Conservation (phyloP, 1,139 yeast genomes). For the Insectozyma bohioensis region DNA sequence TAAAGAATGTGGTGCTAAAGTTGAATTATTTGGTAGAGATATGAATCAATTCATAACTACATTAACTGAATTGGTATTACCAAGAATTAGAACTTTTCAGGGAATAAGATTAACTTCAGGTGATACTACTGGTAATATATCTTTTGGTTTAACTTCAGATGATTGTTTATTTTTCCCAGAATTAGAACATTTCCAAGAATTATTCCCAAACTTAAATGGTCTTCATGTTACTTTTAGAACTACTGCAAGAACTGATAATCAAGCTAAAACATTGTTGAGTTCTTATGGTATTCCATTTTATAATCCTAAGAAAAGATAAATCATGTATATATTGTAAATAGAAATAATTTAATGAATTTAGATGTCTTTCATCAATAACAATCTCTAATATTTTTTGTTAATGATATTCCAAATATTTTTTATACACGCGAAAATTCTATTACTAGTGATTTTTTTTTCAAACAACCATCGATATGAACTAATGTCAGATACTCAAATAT, state of each 20-base stretch:
- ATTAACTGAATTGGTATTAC: conserved; percentile 86
- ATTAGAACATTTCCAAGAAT: conserved; percentile 84
- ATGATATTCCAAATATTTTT: too few relatives aligned
- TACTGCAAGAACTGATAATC: conserved; percentile 84
- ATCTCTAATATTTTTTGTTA: too few relatives aligned
- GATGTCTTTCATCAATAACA: neutral
- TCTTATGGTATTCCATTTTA: conserved; percentile 80
- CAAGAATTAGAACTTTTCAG: conserved; percentile 83
- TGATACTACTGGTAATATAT: conserved; percentile 80
- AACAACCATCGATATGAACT: conserved; percentile 1
- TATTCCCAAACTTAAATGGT: conserved; percentile 87
- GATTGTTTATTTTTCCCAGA: conserved; percentile 89
- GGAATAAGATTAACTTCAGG: conserved; percentile 81
- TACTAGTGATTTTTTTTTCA: neutral
- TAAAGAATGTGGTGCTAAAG: conserved; percentile 89
- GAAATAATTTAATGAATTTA: neutral
- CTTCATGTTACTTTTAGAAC: conserved; percentile 85
- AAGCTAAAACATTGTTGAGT: conserved; percentile 85
- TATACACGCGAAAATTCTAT: neutral
- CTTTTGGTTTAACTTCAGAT: conserved; percentile 79
- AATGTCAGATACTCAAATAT: conserved; percentile 5
- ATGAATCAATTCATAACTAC: conserved; percentile 87
- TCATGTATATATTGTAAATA: conserved; percentile 8
- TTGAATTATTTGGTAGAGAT: conserved; percentile 72
- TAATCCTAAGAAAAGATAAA: conserved; percentile 11